These are phyloP conservation scores for Myxozyma neotropica DNA, from an alignment of 805 yeast species.

Conservation along the genomic window DNA sequence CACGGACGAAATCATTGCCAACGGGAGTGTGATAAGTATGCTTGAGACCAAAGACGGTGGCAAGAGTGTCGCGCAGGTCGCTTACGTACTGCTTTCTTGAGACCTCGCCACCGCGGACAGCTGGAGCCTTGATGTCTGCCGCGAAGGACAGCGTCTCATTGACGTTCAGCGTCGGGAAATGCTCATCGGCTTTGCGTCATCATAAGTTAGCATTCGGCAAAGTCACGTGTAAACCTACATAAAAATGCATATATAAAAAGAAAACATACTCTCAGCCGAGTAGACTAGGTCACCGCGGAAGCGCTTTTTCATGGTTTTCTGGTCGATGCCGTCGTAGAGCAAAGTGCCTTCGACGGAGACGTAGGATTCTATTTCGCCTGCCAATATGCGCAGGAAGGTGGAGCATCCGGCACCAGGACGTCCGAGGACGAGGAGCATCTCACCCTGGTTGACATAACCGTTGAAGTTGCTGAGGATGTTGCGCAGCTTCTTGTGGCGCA, in stretches of 20 bases:
- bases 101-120: conserved; percentile 51
- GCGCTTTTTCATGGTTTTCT: conserved; percentile 58
- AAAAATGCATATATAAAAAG: background rate
- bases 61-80: conserved; percentile 77
- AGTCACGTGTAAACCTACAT: conserved; percentile 39
- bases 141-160: conserved; percentile 74
- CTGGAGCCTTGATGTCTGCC: conserved; percentile 67
- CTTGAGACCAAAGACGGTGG: conserved; percentile 50
- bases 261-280: conserved; percentile 30
- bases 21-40: conserved; percentile 51
- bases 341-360: conserved; percentile 58
- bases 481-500: conserved; percentile 27
- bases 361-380: conserved; percentile 61
- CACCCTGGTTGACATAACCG: conserved; percentile 63
- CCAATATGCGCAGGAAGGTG: conserved; percentile 68
- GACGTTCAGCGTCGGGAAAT: conserved; percentile 76
- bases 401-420: conserved; percentile 80
- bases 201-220: background rate
- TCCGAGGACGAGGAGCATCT: conserved; percentile 71
- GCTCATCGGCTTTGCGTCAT: conserved; percentile 53
- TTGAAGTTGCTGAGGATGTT: conserved; percentile 48
- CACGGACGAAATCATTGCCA: conserved; percentile 55
- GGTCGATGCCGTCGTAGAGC: conserved; percentile 62
- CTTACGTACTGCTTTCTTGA: conserved; percentile 56
- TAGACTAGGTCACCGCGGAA: conserved; percentile 55